Percentiles rank a stretch among this genome's conserved stretches.
phyloP scores from a whole-genome alignment of 2,329 filamentous ascomycete species.

The Talaromyces sp. region DNA sequence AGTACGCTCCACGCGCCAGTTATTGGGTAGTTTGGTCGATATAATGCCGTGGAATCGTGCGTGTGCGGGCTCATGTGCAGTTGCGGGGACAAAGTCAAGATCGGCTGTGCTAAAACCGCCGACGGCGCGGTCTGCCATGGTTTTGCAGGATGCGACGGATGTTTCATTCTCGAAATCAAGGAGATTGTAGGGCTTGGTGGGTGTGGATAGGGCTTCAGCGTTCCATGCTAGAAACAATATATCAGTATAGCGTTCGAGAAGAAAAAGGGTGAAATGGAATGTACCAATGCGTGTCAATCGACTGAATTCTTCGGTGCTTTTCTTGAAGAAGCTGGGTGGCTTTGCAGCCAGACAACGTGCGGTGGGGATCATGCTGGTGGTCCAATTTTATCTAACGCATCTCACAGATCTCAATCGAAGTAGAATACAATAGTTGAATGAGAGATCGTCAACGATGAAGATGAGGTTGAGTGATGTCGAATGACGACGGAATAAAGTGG shows the following conservation, averaged over 20 bases:
- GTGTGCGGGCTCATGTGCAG: constrained; percentile 55
- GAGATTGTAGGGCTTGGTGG: constrained; percentile 39
- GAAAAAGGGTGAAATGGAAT: constrained; percentile 16
- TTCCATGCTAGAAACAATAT: constrained; percentile 36
- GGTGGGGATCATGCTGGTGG: constrained; percentile 37
- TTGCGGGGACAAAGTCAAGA: constrained; percentile 62
- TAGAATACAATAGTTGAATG: not conserved
- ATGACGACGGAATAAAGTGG: constrained; percentile 9
- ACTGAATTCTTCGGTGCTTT: constrained; percentile 59
- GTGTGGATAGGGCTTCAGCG: constrained; percentile 35
- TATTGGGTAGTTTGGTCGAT: constrained; percentile 74
- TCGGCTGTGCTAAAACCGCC: constrained; percentile 77
- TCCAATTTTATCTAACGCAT: not conserved
- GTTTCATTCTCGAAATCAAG: constrained; percentile 42
- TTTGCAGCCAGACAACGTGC: constrained; percentile 37
- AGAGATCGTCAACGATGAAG: not conserved
- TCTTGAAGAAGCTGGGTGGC: constrained; percentile 52
- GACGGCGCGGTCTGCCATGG: constrained; percentile 82
- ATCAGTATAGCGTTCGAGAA: not conserved
- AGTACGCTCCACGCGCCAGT: constrained; percentile 49
- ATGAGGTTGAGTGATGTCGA: not conserved
- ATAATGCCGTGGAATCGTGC: constrained; percentile 83
- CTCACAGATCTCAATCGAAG: not conserved
- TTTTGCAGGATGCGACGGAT: constrained; percentile 52
- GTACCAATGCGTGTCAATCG: constrained; percentile 55